Base-by-base conservation (phyloP, 148 eudicot species). In the Fagopyrum tataricum region DNA sequence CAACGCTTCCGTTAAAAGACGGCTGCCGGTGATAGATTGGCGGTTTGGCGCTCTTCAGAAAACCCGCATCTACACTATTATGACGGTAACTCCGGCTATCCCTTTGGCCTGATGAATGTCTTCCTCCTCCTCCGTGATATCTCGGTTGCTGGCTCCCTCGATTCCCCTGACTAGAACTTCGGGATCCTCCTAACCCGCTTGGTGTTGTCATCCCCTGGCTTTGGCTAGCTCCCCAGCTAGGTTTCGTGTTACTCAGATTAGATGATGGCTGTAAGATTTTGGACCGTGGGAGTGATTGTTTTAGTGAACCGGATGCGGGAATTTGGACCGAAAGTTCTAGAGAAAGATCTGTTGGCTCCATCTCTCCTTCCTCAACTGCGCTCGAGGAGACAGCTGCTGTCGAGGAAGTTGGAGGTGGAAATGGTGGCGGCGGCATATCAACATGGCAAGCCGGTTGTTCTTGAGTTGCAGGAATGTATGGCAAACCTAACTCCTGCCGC, bases 11-110 rank as follows among this genome's bases (percentile, higher is more conserved):
- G 37, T 84, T 84, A 80, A 83, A 84, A 21, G 86, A 82, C 20
- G 85, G 67, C 51, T 80, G 89, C 75, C 87, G 80, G 78, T 72
- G 82, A 89, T 87, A 87, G 3, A 84, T 75, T 6, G 81, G 79
- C 82, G 81, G 79, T 81, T 87, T 87, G 81, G 81, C 77, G 80
- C 48, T n/a, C 51, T 47, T 73, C 6, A 82, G 77, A 67, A 78
- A 87, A 69, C 85, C 87, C n/a, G 84, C 6, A 55, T 86, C 88
- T 18, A 74, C 85, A 67, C 82, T 81, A 11, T 80, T 78, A 70
- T 81, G 78, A 67, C 52, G 75, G 66, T 59, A 23, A 67, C 56
- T 74, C 82, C 84, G 44, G 37, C 2, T 31, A 55, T 89, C 92
- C 82, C 85, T 86, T 1, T 83, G 78, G 76, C 81, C 85, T 2